Percentiles rank a stretch among this genome's conserved stretches.
These are phyloP conservation scores for Helichrysum umbraculigerum DNA, from an alignment of 129 eudicot species.

Conservation along the genomic window DNA sequence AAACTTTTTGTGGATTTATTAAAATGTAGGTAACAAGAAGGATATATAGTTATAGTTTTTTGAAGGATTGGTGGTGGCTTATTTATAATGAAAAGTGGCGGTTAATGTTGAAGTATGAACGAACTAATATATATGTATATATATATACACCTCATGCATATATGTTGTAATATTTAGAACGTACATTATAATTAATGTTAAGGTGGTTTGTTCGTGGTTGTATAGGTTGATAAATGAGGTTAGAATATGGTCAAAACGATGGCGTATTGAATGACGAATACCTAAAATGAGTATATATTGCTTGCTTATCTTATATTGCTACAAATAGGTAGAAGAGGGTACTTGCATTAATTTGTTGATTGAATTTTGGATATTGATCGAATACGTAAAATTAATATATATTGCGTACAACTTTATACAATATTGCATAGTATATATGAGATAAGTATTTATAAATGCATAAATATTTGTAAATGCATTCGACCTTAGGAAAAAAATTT, in stretches of 20 bases:
- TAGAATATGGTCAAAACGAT: not conserved
- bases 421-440: too few species aligned
- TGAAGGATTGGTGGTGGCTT: slow-evolving; percentile 5
- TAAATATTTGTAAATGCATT: too few species aligned
- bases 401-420: too few species aligned
- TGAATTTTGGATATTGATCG: not conserved
- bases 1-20: not conserved
- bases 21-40: not conserved
- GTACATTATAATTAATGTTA: slow-evolving; percentile 3
- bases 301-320: not conserved
- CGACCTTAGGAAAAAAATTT: too few species aligned
- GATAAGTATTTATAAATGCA: too few species aligned
- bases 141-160: not conserved
- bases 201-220: slow-evolving; percentile 31
- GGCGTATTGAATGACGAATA: slow-evolving; percentile 18
- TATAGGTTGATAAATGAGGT: not conserved
- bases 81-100: not conserved
- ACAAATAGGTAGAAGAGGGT: not conserved
- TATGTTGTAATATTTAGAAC: not conserved
- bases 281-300: not conserved
- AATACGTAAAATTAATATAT: too few species aligned
- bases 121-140: not conserved
- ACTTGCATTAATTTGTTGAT: not conserved
- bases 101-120: not conserved
- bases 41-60: not conserved